These are phyloP conservation scores for Chaetomium strumarium DNA, from an alignment of 2,329 filamentous ascomycete genomes.

Conservation along the genomic window DNA sequence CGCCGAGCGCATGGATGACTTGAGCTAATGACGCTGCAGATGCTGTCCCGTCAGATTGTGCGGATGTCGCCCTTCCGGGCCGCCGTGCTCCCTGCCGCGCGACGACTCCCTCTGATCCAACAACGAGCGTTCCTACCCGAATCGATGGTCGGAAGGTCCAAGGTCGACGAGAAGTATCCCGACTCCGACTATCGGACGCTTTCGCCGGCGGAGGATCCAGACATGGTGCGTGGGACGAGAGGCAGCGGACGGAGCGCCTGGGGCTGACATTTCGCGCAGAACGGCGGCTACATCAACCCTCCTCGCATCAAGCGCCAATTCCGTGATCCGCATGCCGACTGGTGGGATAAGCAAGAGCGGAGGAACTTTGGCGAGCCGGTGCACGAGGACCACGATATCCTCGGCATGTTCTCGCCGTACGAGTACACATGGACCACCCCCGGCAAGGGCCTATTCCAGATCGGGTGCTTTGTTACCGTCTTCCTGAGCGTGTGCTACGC, in stretches of 20 bases:
- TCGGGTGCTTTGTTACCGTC: slow-evolving; percentile 59
- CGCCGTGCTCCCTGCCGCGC: slow-evolving; percentile 36
- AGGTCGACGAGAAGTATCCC: slow-evolving; percentile 49
- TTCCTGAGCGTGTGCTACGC: slow-evolving; percentile 61
- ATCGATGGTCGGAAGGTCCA: slow-evolving; percentile 39
- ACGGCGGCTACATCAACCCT: slow-evolving; percentile 79
- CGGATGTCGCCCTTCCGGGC: slow-evolving; percentile 45
- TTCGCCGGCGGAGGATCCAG: slow-evolving; percentile 58
- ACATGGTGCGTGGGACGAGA: slow-evolving; percentile 45
- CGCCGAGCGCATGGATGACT: neutral
- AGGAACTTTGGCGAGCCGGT: slow-evolving; percentile 95
- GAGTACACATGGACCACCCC: slow-evolving; percentile 80
- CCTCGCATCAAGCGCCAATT: slow-evolving; percentile 77
- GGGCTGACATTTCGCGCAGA: slow-evolving; percentile 45
- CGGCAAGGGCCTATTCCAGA: slow-evolving; percentile 61
- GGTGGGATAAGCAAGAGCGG: slow-evolving; percentile 97
- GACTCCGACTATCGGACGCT: slow-evolving; percentile 41
- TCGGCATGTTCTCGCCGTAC: slow-evolving; percentile 83
- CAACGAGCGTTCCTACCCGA: slow-evolving; percentile 52
- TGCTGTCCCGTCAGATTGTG: slow-evolving; percentile 56
- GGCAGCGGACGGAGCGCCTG: neutral
- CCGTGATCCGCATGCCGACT: slow-evolving; percentile 86
- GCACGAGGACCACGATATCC: slow-evolving; percentile 91
- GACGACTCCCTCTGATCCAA: slow-evolving; percentile 49
- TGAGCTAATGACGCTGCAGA: slow-evolving; percentile 36